Percentiles rank a stretch among this genome's conserved stretches.
Evolutionary conservation across 176 grass and related monocot genomes (phyloP).

Genomic region (Microstegium vimineum): DNA sequence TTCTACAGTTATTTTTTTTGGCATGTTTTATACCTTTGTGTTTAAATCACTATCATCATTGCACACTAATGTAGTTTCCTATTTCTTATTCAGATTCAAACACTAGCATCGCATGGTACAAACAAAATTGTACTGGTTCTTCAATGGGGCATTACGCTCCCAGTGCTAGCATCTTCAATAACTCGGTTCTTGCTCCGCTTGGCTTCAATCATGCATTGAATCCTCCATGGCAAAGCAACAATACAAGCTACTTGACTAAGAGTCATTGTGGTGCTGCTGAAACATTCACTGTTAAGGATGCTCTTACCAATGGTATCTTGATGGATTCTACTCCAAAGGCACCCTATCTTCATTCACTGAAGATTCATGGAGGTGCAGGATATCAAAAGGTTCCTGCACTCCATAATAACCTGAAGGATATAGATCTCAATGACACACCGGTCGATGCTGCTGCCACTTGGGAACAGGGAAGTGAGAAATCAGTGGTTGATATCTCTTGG

Average conservation of each 20-base stretch:
- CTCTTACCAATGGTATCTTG: background rate
- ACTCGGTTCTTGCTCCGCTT: conserved; percentile 1
- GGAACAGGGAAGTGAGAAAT: conserved; percentile 19
- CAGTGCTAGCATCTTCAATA: conserved; percentile 4
- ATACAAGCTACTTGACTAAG: conserved; percentile 13
- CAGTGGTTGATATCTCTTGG: conserved; percentile 19
- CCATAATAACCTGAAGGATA: background rate
- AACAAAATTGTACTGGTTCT: conserved; percentile 7
- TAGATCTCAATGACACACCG: conserved; percentile 22
- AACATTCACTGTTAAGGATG: conserved; percentile 3
- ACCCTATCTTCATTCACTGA: too few relatives aligned
- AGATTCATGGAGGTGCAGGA: conserved; percentile 6
- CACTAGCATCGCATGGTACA: conserved; percentile 10
- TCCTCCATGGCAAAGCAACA: conserved; percentile 23
- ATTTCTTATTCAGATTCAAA: conserved; percentile 23
- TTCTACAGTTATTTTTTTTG: background rate
- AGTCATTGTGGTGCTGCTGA: background rate
- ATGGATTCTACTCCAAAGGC: conserved; percentile 32
- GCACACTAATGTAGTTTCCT: conserved; percentile 1
- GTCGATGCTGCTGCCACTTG: conserved; percentile 1
- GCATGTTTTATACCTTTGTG: background rate
- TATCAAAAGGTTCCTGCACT: conserved; percentile 10
- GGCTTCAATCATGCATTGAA: conserved; percentile 15
- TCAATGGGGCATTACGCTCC: conserved; percentile 1
- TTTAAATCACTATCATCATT: conserved; percentile 21